Conservation (phyloP, 768 basidiomycete species). For the Amylocystis lapponica region DNA sequence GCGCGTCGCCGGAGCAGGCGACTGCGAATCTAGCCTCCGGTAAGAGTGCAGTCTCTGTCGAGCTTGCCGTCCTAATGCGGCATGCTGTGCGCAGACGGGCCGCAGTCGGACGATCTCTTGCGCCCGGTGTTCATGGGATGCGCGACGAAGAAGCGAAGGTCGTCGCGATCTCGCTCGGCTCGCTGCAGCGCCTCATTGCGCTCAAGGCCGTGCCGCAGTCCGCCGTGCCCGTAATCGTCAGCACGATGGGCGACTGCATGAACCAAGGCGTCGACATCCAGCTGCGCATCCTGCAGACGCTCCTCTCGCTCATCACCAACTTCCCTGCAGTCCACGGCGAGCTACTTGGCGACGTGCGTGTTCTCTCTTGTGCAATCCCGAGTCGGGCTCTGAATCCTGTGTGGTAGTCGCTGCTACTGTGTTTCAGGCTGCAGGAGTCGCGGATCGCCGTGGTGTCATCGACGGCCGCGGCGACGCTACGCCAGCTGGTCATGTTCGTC, state of each 20-base stretch:
- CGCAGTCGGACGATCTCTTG: slow-evolving; percentile 76
- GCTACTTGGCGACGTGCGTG: slow-evolving; percentile 71
- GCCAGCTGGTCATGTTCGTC: slow-evolving; percentile 96
- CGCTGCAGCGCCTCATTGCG: slow-evolving; percentile 84
- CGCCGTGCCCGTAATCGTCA: slow-evolving; percentile 73
- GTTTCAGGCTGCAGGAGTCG: slow-evolving; percentile 94
- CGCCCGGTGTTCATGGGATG: slow-evolving; percentile 92
- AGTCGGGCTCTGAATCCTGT: not conserved
- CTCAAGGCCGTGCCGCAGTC: slow-evolving; percentile 81
- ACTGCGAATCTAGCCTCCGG: slow-evolving; percentile 68
- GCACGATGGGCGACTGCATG: slow-evolving; percentile 82
- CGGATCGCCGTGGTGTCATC: slow-evolving; percentile 95
- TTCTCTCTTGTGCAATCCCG: not conserved
- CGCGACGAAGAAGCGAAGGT: slow-evolving; percentile 92
- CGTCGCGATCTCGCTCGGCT: slow-evolving; percentile 86
- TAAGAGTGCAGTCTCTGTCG: too few species aligned
- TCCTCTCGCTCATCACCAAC: slow-evolving; percentile 87
- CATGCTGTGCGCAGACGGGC: slow-evolving; percentile 45
- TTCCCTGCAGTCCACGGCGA: slow-evolving; percentile 77
- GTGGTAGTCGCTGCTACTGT: slow-evolving; percentile 79
- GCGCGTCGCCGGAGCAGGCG: slow-evolving; percentile 78
- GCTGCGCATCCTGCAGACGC: slow-evolving; percentile 85
- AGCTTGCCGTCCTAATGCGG: too few species aligned
- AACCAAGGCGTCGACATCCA: slow-evolving; percentile 97
- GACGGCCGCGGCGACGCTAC: slow-evolving; percentile 92